Base-by-base conservation (phyloP, 2,329 filamentous ascomycete genomes). In the Verticillium nubilum region DNA sequence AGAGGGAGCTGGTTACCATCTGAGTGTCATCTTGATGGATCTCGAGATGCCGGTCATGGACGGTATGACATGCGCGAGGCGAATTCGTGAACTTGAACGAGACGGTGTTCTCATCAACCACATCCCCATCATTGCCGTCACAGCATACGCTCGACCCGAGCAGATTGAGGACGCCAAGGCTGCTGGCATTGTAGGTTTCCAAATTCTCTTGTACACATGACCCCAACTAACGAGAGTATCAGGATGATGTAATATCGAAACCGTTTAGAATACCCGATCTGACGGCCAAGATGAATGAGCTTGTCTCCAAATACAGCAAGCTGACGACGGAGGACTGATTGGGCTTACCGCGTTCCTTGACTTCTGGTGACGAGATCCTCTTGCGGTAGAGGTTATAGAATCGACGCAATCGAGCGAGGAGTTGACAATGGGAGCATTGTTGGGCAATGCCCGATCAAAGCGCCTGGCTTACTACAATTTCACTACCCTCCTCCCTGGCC, bases 41-140 rank as follows among this genome's bases (percentile, higher is more conserved):
- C 79, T 92, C 54, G 89, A 92, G 67, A 93, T 93, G 90, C 90
- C 90, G 1, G 81, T 92, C 52, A 92, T 92, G 90, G 89, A 93
- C 67, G 90, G 90, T 35, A 84, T 90, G 72, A 88, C 88, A 2
- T 91, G 89, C 63, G 86, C 89, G 13, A 79, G 81, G 50, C 83
- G 78, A 61, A 92, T 94, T 58, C 82, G 90, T 19, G 81, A 88
- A 61, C 76, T 90, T 19, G 88, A 93, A 69, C 75, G 74, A 55
- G 78, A 84, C 58, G 85, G 85, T 23, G 83, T 79, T 31, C 82
- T 90, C 54, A 77, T 81, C 19, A 76, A 79, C 56, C 88, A 91
- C 67, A 84, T 91, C n/a, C 88, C 89, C 2, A 90, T 91, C 65
- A 90, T 92, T 65, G 89, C 87, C n/a, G 88, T 90, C n/a, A 93